A percentile compares a stretch with the other conserved stretches of the same genome.
Evolutionary conservation across 768 basidiomycete species (phyloP).

Genomic region (Lactifluus pinguis): DNA sequence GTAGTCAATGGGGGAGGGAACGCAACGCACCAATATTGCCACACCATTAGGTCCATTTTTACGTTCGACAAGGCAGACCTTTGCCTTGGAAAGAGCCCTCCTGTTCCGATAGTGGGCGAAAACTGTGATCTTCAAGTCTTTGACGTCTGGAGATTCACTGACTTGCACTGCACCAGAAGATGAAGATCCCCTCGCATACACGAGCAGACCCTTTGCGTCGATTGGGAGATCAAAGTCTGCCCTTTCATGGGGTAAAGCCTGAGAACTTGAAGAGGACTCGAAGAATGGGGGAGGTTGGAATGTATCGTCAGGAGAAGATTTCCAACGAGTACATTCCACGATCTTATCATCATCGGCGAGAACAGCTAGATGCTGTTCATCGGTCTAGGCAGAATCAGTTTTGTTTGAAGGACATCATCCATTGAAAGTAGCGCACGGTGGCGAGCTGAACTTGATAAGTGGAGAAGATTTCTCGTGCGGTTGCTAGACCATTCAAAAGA

Average conservation of each 20-base stretch:
- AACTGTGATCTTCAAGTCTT: conserved; percentile 3
- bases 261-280: no score
- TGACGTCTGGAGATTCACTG: not conserved
- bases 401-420: not conserved
- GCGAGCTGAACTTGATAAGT: not conserved
- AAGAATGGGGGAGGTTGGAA: not conserved
- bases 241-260: not conserved
- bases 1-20: not conserved
- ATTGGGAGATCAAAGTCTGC: conserved; percentile 3
- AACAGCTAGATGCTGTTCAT: not conserved
- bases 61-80: not conserved
- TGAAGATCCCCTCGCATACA: not conserved
- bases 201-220: not conserved
- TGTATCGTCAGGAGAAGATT: not conserved
- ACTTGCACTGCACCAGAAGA: conserved; percentile 6
- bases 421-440: not conserved
- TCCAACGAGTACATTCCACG: not conserved
- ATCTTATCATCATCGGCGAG: not conserved
- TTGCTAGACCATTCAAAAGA: not conserved
- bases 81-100: not conserved
- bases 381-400: not conserved
- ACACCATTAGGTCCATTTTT: not conserved
- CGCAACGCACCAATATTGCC: conserved; percentile 1
- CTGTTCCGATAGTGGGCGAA: not conserved
- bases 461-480: not conserved